Base-by-base conservation (phyloP, 2,329 filamentous ascomycete genomes). In the Exserohilum turcica region DNA sequence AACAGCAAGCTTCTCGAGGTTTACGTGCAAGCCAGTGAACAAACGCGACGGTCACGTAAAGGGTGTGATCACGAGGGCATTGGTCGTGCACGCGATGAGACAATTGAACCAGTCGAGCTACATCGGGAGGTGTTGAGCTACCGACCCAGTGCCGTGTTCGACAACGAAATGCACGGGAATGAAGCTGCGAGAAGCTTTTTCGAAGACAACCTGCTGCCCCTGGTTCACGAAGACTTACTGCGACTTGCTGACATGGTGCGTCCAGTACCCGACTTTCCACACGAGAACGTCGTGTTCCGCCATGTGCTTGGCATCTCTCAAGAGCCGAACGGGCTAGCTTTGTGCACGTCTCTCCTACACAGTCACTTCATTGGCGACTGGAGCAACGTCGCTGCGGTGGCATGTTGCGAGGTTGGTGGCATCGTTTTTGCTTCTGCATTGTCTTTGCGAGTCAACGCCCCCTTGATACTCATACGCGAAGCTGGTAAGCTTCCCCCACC, bases 401-500 rank as follows among this genome's bases (percentile, higher is more conserved):
- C 65, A 2, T 79, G 74, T 60, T 86, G 83, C 63, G 84, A 87
- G 71, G 76, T 77, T 0, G 84, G 85, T 38, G 83, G 84, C 18
- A 81, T 81, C 52, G 50, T 85, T 51, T 86, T 71, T 71, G 84
- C 83, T 1, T 75, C 84, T 8, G 66, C 80, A 2, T 70, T 87
- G 56, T 79, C 82, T 3, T 32, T 32, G 12, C 64, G 43, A 2
- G 61, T 82, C 39, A 50, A 73, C 33, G 29, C 79, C 8, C 80
- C 77, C 2, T 62, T 86, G 54, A 75, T 72, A 6, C 64, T 84
- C 37, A 78, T 87, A 51, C 82, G 85, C 33, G 73, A 82, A 63
- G 78, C 77, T 8, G 81, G 81, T 21, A 88, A 86, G 68, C 79
- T 87, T 0, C 84, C 85, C 0, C 80, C 81, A 6, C 84, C 84